These are phyloP conservation scores for Calonectria pauciramosa DNA, from an alignment of 2,329 filamentous ascomycete genomes.

Conservation along the genomic window DNA sequence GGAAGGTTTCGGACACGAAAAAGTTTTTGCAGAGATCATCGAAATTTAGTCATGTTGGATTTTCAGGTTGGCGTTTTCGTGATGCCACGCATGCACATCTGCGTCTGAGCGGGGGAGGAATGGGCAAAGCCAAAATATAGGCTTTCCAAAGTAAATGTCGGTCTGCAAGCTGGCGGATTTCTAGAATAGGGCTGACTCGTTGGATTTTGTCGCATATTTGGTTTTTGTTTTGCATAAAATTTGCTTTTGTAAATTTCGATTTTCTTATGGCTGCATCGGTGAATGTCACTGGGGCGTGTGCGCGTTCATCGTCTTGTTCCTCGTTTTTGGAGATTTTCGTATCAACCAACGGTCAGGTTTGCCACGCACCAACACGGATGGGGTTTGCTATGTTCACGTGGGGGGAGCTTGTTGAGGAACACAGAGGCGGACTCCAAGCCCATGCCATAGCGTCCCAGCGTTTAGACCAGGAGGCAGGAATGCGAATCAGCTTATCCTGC, in stretches of 20 bases:
- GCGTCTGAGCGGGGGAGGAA: neutral
- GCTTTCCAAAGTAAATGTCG: constrained; percentile 5
- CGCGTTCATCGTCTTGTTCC: neutral
- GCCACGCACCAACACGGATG: neutral
- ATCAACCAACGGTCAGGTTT: neutral
- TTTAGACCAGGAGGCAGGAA: constrained; percentile 16
- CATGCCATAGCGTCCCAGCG: neutral
- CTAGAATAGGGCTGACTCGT: neutral
- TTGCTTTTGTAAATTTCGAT: neutral
- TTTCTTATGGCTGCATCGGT: neutral
- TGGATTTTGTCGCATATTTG: neutral
- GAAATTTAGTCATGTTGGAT: neutral
- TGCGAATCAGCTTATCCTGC: neutral
- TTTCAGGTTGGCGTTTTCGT: neutral
- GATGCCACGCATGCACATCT: neutral
- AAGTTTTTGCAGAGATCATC: neutral
- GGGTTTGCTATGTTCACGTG: neutral
- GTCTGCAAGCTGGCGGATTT: constrained; percentile 1
- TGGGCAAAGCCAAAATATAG: neutral
- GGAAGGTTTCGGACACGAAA: neutral
- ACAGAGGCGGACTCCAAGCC: neutral
- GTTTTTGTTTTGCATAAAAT: neutral
- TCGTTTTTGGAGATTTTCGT: neutral
- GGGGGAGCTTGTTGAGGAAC: neutral
- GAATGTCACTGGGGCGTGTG: neutral